Evolutionary conservation across 2,329 filamentous ascomycete species (phyloP), one percentile per base, ranked within the genome.

Genomic region (Beauveria caledonica): DNA sequence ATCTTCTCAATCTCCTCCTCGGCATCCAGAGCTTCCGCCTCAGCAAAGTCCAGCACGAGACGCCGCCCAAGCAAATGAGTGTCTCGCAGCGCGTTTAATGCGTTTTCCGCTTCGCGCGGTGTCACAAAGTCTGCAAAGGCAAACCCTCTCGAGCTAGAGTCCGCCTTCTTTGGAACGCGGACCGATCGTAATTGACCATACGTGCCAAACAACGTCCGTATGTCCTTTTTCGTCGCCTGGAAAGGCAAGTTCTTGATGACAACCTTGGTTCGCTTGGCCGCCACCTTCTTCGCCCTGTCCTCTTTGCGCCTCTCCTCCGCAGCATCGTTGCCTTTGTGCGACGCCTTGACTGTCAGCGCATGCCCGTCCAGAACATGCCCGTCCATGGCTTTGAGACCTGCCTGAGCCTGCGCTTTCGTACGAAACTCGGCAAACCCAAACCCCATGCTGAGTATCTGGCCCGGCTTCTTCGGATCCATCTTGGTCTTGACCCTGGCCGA

Each of bases 231-330:
- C 58, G 86, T 88, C 53, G 90, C 88, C 77, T 97, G 91, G 78
- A 99, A 99, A 21, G 94, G 93, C 74, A 99, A 78, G 78, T 99
- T 99, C 80, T 97, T 99, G 78, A 99, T 88, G 74, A 97, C 87
- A 70, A 99, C 88, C 81, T 97, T 97, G 52, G 92, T 97, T 66
- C 86, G 84, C 70, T 86, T 85, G 17, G 83, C 83, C 25, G 89
- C 86, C 55, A 84, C 77, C 74, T 93, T 95, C 80, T 92, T 95
- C 55, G 88, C 86, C 65, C 83, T 85, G 70, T 97, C 92, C 66
- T 93, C 88, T 66, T 87, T 88, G 64, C 88, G 86, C 65, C 89
- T 85, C 74, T 96, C 90, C 71, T 96, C 91, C 2, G 90, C 92
- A 19, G 91, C 91, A 75, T 97, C 92, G 61, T 86, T 80, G 21